Percentiles rank a stretch among this genome's conserved stretches.
Evolutionary conservation across 179 eudicot species (phyloP).

Genomic region (Pouteria campechiana): DNA sequence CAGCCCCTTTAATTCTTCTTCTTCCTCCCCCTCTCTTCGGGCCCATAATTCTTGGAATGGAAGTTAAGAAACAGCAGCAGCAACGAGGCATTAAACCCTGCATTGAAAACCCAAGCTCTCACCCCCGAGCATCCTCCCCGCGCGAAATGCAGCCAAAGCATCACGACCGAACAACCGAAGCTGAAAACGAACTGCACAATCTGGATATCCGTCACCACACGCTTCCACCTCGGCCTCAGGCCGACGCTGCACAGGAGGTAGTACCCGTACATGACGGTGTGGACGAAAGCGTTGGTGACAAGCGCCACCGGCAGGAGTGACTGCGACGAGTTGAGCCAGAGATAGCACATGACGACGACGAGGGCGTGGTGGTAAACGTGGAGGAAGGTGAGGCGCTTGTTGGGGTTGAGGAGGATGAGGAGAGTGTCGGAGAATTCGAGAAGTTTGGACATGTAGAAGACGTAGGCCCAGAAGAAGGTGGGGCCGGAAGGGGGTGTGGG

Average conservation of each 20-base stretch:
- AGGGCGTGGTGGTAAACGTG: slow-evolving; percentile 91
- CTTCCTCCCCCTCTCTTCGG: slow-evolving; percentile 17
- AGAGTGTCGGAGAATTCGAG: slow-evolving; percentile 72
- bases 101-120: slow-evolving; percentile 78
- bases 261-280: slow-evolving; percentile 77
- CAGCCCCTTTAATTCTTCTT: no score
- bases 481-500: slow-evolving; percentile 54
- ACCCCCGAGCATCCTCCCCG: slow-evolving; percentile 55
- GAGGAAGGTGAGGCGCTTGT: slow-evolving; percentile 58
- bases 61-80: slow-evolving; percentile 65
- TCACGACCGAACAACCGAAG: slow-evolving; percentile 45
- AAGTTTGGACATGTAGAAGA: slow-evolving; percentile 77
- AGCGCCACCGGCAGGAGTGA: slow-evolving; percentile 64
- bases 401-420: slow-evolving; percentile 31
- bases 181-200: slow-evolving; percentile 78
- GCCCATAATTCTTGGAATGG: slow-evolving; percentile 60
- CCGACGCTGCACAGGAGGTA: slow-evolving; percentile 58
- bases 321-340: slow-evolving; percentile 61
- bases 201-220: slow-evolving; percentile 74
- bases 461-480: slow-evolving; percentile 75
- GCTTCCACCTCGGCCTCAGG: slow-evolving; percentile 77
- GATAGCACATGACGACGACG: slow-evolving; percentile 69
- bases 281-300: slow-evolving; percentile 64
- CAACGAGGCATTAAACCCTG: slow-evolving; percentile 74
- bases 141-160: slow-evolving; percentile 58